Evolutionary conservation across 2,329 filamentous ascomycete species (phyloP).

Genomic region (Cladorrhinum sp.): DNA sequence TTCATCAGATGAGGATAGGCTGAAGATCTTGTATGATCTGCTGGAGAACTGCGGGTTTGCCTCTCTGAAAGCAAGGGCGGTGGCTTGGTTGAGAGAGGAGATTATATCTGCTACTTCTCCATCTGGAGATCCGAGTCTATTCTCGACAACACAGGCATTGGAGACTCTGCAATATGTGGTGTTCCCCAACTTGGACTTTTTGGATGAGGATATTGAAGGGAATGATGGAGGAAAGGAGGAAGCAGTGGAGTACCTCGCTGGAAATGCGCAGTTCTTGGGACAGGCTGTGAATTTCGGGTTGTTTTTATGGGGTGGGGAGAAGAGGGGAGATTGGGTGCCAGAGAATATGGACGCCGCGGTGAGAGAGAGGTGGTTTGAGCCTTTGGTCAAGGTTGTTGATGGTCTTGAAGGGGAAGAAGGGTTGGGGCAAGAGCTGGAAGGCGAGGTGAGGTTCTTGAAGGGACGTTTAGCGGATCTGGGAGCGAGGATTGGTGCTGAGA

Average conservation of each 20-base stretch:
- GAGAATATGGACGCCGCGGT: conserved; percentile 55
- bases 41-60: conserved; percentile 64
- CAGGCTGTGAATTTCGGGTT: conserved; percentile 61
- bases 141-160: conserved; percentile 53
- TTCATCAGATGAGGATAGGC: conserved; percentile 55
- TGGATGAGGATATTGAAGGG: conserved; percentile 36
- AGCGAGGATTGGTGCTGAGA: not conserved
- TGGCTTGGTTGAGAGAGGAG: conserved; percentile 64
- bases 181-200: conserved; percentile 54
- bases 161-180: conserved; percentile 60
- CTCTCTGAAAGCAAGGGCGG: conserved; percentile 59
- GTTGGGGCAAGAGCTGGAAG: conserved; percentile 11
- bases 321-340: conserved; percentile 45
- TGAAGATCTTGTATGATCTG: conserved; percentile 62
- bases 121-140: conserved; percentile 37
- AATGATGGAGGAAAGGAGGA: conserved; percentile 33
- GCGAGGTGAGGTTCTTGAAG: conserved; percentile 25
- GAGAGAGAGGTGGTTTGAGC: conserved; percentile 56
- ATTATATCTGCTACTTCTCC: conserved; percentile 47
- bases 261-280: conserved; percentile 53
- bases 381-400: conserved; percentile 45
- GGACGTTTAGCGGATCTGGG: conserved; percentile 23
- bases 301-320: conserved; percentile 43
- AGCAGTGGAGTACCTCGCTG: conserved; percentile 50
- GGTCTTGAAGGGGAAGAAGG: conserved; percentile 11